Conservation (phyloP, 139 green algal species). For the Chlamydomonas sp. region DNA sequence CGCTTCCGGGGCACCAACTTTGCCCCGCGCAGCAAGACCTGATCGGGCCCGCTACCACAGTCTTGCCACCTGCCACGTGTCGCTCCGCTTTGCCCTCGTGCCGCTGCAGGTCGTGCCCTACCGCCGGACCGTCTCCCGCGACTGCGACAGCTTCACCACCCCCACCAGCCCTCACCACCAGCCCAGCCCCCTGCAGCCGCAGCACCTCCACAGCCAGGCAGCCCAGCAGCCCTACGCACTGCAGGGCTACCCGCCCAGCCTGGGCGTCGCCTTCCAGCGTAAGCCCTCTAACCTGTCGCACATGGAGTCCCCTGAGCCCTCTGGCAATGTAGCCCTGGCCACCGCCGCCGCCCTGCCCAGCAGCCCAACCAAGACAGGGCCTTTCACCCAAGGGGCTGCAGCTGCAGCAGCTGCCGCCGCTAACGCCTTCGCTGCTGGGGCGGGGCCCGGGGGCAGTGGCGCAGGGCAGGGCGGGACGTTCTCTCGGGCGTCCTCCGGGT, state of each 20-base stretch:
- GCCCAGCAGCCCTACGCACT: too few relatives aligned
- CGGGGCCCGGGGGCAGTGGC: not conserved
- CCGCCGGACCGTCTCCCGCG: constrained; percentile 12
- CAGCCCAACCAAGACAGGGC: constrained; percentile 12
- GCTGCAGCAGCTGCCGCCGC: constrained; percentile 5
- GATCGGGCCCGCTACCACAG: too few relatives aligned
- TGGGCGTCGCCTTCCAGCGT: not conserved
- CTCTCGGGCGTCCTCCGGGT: not conserved
- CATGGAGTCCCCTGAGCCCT: not conserved
- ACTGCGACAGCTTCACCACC: constrained; percentile 26
- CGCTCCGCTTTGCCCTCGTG: too few relatives aligned
- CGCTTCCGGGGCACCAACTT: too few relatives aligned
- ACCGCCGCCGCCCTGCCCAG: not conserved
- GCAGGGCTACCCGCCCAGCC: too few relatives aligned
- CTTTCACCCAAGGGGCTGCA: not conserved
- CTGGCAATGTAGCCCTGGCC: not conserved
- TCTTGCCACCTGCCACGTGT: too few relatives aligned
- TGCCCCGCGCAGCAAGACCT: too few relatives aligned
- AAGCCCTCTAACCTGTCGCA: constrained; percentile 5
- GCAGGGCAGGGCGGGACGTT: not conserved
- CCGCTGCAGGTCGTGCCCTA: not conserved
- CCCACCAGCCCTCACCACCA: not conserved
- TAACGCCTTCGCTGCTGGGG: not conserved
- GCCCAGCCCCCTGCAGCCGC: too few relatives aligned
- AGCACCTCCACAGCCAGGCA: too few relatives aligned